A percentile compares a stretch with the other conserved stretches of the same genome.
phyloP scores from a whole-genome alignment of 768 basidiomycete species.

The Psilocybe cubensis region DNA sequence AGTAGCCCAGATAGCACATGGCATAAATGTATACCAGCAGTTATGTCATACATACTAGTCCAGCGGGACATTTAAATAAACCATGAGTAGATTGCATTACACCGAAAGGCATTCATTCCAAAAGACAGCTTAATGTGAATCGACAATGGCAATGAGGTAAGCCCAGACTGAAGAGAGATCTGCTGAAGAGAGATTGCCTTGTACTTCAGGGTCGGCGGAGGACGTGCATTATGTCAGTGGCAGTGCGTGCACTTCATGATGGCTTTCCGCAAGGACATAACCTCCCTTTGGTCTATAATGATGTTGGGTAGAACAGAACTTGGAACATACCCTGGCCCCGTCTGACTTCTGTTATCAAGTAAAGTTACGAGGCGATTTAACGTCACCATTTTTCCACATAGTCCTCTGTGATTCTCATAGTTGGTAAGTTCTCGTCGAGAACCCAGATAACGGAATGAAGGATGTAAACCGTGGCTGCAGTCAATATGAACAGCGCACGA shows the following conservation, averaged over 20 bases:
- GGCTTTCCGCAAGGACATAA: background rate
- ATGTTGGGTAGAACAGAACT: background rate
- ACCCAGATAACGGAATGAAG: slow-evolving; percentile 1
- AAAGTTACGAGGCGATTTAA: background rate
- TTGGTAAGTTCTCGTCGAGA: background rate
- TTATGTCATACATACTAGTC: no score
- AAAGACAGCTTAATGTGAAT: no score
- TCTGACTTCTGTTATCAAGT: background rate
- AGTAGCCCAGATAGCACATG: no score
- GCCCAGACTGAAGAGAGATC: background rate
- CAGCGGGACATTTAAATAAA: no score
- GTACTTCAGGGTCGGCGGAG: slow-evolving; percentile 1
- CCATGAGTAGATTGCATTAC: no score
- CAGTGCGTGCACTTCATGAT: background rate
- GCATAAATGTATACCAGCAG: no score
- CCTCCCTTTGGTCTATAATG: background rate
- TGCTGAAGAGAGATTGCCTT: background rate
- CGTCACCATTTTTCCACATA: background rate
- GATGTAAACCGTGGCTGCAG: background rate
- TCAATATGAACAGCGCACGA: background rate
- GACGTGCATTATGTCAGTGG: background rate
- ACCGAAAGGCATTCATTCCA: no score
- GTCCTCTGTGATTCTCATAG: background rate
- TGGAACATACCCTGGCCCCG: background rate
- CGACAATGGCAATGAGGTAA: background rate